Conservation (phyloP, 2,329 filamentous ascomycete genomes). For the Pleurostoma richardsiae region DNA sequence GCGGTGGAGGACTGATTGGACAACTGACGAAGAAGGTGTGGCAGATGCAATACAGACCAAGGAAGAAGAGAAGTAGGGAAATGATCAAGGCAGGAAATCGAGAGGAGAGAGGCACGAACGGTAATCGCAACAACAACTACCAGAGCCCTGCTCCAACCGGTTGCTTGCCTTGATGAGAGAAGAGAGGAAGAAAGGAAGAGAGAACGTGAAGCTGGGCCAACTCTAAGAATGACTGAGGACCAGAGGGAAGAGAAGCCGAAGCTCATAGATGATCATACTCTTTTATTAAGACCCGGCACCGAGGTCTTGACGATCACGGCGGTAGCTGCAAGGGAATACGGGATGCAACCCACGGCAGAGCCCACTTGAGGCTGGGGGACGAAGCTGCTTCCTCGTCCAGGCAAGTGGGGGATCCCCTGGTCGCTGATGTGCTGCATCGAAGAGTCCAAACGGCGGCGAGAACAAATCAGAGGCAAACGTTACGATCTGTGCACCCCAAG, state of each 20-base stretch:
- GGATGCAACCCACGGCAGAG: neutral
- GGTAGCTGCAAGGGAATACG: neutral
- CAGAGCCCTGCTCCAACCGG: conserved; percentile 38
- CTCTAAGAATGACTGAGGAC: conserved; percentile 14
- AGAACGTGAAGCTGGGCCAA: conserved; percentile 9
- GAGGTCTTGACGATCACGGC: neutral
- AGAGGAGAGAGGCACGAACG: conserved; percentile 16
- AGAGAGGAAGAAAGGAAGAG: conserved; percentile 12
- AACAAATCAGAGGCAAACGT: too few species aligned
- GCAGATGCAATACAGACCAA: too few species aligned
- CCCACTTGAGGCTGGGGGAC: neutral
- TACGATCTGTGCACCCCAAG: too few species aligned
- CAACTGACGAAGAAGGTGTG: too few species aligned
- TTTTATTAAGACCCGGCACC: neutral
- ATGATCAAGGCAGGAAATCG: conserved; percentile 10
- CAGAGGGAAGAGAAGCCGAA: conserved; percentile 5
- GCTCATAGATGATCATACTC: neutral
- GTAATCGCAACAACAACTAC: conserved; percentile 35
- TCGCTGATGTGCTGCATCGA: too few species aligned
- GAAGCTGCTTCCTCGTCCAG: neutral
- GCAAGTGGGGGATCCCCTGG: too few species aligned
- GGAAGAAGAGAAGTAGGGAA: conserved; percentile 6
- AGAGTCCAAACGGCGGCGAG: too few species aligned
- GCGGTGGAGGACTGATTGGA: too few species aligned
- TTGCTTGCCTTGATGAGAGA: conserved; percentile 9